A percentile compares a stretch with the other conserved stretches of the same genome.
phyloP scores from a whole-genome alignment of 1,139 yeast genomes.

The Blastobotrys arbuscula region DNA sequence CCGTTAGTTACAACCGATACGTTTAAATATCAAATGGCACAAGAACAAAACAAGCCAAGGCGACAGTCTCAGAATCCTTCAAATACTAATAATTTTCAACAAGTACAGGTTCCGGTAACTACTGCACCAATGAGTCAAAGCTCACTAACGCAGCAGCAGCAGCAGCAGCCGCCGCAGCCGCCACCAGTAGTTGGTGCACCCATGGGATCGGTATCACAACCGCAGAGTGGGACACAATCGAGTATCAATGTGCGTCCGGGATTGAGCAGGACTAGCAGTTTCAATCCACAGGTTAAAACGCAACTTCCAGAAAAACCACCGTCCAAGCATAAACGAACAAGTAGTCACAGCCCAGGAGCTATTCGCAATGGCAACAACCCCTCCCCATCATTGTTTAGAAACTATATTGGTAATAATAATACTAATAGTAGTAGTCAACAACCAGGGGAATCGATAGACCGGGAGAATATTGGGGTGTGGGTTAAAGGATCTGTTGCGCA shows the following conservation, averaged over 20 bases:
- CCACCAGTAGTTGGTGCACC: background rate
- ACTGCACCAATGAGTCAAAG: no score
- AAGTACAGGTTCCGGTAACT: background rate
- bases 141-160: background rate
- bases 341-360: conserved; percentile 18
- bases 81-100: background rate
- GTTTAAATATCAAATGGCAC: background rate
- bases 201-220: background rate
- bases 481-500: conserved; percentile 30
- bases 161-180: background rate
- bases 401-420: background rate
- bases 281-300: conserved; percentile 7
- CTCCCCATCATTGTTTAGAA: conserved; percentile 8
- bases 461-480: conserved; percentile 35
- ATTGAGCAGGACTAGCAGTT: conserved; percentile 15
- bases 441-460: conserved; percentile 15
- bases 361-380: background rate
- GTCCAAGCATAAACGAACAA: conserved; percentile 18
- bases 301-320: background rate
- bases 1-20: conserved; percentile 3
- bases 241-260: background rate
- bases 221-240: background rate
- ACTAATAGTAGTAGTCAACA: background rate
- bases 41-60: background rate
- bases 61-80: background rate